Base-by-base conservation (phyloP, 768 basidiomycete genomes). In the Neoboletus magnificus region DNA sequence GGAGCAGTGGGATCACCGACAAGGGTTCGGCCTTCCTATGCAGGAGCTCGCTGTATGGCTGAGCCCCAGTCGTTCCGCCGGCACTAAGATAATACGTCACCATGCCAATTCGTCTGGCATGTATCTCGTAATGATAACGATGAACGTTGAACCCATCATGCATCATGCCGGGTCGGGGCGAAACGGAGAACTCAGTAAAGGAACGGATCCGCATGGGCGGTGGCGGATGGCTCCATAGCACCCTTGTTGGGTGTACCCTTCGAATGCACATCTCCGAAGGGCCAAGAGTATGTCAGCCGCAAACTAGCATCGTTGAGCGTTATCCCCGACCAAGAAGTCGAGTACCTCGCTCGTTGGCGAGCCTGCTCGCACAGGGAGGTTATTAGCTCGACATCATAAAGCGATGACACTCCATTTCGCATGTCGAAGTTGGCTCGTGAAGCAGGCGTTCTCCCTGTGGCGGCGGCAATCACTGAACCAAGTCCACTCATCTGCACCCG, bases 61-160 rank as follows among this genome's bases (percentile, higher is more conserved):
- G 29, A 15, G 32, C 32, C 32, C 35, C 20, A 41, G 8, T 32
- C 22, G 33, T 27, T 45, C 39, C 27, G 15, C 39, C 30, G 16
- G 46, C 11, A 39, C n/a, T 1, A 23, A 43, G 47, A 55, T 23
- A 39, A 45, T 37, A 23, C 23, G 35, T 55, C 44, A n/a, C 61
- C 29, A 54, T 58, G 41, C 41, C 60, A 53, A 62, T 39, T 20
- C 5, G 20, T 43, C 36, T 30, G 37, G 20, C 48, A 35, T 1
- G 13, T 20, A n/a, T 58, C 20, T 45, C 42, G 46, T 22, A 22
- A 33, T n/a, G 35, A 33, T 3, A 18, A 6, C 4, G 8, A 15
- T 15, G 4, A 1, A 10, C 35, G n/a, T n/a, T n/a, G n/a, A n/a
- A n/a, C n/a, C n/a, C n/a, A n/a, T n/a, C n/a, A n/a, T n/a, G n/a